Conservation (phyloP, 176 grass and related monocot genomes). For the Zizania latifolia region DNA sequence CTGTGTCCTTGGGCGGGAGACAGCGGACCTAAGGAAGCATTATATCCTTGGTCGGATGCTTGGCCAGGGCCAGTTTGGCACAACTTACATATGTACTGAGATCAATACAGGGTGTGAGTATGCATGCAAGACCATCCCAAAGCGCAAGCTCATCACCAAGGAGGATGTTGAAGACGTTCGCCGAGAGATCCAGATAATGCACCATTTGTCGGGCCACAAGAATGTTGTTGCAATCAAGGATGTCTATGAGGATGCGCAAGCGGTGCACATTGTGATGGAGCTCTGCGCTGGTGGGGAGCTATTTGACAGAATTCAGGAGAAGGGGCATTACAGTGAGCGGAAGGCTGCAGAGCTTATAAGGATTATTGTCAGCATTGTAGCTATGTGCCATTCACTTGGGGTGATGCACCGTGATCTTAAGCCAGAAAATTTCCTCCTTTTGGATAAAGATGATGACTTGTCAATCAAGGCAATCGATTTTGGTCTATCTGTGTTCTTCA, state of each 20-base stretch:
- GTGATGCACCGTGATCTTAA: conserved; percentile 98
- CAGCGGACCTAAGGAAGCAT: conserved; percentile 54
- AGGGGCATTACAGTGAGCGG: conserved; percentile 69
- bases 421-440: conserved; percentile 88
- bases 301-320: conserved; percentile 69
- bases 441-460: conserved; percentile 65
- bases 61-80: conserved; percentile 93
- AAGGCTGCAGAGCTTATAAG: conserved; percentile 86
- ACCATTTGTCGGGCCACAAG: conserved; percentile 81
- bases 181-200: conserved; percentile 96
- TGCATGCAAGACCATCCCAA: conserved; percentile 92
- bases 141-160: conserved; percentile 68
- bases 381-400: conserved; percentile 85
- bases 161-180: conserved; percentile 82
- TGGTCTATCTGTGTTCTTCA: conserved; percentile 88
- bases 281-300: conserved; percentile 82
- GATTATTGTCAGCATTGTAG: conserved; percentile 80
- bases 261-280: conserved; percentile 93
- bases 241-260: conserved; percentile 64
- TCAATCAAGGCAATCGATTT: conserved; percentile 98
- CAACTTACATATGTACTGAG: conserved; percentile 83
- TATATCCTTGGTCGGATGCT: conserved; percentile 72
- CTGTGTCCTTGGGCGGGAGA: conserved; percentile 67
- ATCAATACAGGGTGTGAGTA: conserved; percentile 67
- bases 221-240: conserved; percentile 93